Evolutionary conservation across 225 moss, liverwort and hornwort genomes (phyloP).

Genomic region (Straminergon stramineum): DNA sequence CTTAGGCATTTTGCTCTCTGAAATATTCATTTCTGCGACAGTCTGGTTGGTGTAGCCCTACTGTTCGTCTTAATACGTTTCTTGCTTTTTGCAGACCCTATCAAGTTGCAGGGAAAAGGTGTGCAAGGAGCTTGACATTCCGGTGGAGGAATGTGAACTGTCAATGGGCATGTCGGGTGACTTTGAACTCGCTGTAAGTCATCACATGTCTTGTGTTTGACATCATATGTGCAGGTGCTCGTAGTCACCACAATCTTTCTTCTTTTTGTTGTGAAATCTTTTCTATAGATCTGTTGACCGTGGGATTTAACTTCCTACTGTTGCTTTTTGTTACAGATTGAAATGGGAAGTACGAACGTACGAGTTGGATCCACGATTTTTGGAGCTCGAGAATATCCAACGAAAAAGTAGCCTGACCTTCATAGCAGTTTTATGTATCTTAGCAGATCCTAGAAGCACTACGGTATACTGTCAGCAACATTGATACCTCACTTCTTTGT

Average conservation of each 20-base stretch:
- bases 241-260: not conserved
- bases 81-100: conserved; percentile 43
- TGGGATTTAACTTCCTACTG: not conserved
- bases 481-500: not conserved
- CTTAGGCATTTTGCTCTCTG: not conserved
- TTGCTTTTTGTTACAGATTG: conserved; percentile 36
- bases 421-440: not conserved
- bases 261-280: not conserved
- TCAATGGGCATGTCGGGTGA: conserved; percentile 99
- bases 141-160: conserved; percentile 65
- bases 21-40: not conserved
- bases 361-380: conserved; percentile 80
- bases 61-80: not conserved
- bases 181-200: conserved; percentile 77
- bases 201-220: not conserved
- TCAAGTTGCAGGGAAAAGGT: conserved; percentile 63
- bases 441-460: not conserved
- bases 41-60: not conserved
- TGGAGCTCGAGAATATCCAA: conserved; percentile 66
- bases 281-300: not conserved
- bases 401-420: conserved; percentile 26
- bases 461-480: not conserved
- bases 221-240: not conserved
- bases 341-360: conserved; percentile 87
- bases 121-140: conserved; percentile 63